Conservation (phyloP, 768 basidiomycete species). For the Lactarius sanguifluus region DNA sequence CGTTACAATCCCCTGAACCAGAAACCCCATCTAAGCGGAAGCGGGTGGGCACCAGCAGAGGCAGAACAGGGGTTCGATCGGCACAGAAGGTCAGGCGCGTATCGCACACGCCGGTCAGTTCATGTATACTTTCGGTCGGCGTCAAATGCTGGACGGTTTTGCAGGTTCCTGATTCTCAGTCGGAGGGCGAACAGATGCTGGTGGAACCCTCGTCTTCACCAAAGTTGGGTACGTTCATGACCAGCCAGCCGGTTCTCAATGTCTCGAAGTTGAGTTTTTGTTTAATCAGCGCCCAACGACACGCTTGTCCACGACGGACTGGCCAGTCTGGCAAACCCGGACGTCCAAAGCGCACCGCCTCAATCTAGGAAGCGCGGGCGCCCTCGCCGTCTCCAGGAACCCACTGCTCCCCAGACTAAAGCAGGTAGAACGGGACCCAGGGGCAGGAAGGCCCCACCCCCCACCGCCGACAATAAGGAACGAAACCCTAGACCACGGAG, state of each 20-base stretch:
- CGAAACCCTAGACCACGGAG: slow-evolving; percentile 12
- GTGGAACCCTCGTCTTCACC: background rate
- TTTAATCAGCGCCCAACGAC: background rate
- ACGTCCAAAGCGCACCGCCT: background rate
- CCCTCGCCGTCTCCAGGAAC: slow-evolving; percentile 1
- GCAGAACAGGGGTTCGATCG: background rate
- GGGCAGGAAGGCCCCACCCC: slow-evolving; percentile 16
- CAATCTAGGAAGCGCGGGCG: background rate
- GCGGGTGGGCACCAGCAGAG: slow-evolving; percentile 14
- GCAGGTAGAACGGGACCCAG: slow-evolving; percentile 1
- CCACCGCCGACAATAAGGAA: slow-evolving; percentile 11
- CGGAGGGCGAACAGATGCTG: slow-evolving; percentile 10
- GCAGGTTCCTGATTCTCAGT: slow-evolving; percentile 25
- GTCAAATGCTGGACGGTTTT: background rate
- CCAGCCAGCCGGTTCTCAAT: background rate
- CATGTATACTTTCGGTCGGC: background rate
- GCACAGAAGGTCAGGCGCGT: background rate
- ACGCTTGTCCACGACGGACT: background rate
- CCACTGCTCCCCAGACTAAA: background rate
- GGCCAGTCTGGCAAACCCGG: background rate
- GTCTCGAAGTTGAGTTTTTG: background rate
- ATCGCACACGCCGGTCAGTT: slow-evolving; percentile 16
- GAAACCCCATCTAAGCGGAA: slow-evolving; percentile 16
- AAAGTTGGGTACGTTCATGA: slow-evolving; percentile 12
- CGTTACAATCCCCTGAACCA: background rate